Evolutionary conservation across 2,329 filamentous ascomycete genomes (phyloP), one percentile per base, ranked within the genome.

Genomic region (Tolypocladium ovalisporum): DNA sequence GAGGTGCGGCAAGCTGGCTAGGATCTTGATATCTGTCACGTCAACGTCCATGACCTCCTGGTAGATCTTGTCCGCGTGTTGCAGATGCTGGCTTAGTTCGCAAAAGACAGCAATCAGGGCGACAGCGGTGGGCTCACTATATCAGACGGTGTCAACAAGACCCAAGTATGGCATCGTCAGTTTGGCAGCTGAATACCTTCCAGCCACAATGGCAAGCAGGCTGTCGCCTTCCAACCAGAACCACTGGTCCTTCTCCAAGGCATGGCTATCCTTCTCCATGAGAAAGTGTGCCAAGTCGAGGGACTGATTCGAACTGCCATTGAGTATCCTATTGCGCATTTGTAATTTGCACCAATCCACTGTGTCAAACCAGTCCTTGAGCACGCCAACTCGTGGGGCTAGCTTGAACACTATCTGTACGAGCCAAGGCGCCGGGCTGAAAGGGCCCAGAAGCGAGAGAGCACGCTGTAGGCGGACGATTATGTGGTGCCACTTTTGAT

Each of bases 341-440:
- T 63, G 63, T 35, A 49, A 42, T 51, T 60, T 55, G 27, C 61
- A 62, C 65, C 66, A 67, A 13, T 57, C 62, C 15, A 60, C 55
- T 42, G 58, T 62, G 29, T 62, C 53, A 44, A 59, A 57, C 66
- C 65, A 68, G 58, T 66, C 63, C 52, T 57, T 58, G 34, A 66
- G 49, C 40, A 59, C 51, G 15, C 52, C 37, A 24, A 63, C 54
- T 6, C 61, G 58, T 10, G 61, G 61, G 13, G 52, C 47, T 15
- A 64, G 58, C 47, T 61, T 62, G 56, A 65, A 62, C 19, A 59
- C 64, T 22, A 66, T 56, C 17, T 65, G 62, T 2, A 65, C 44
- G 9, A 68, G 57, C 65, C 66, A 68, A 1, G 68, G 66, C 0
- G 63, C 55, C 1, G 68, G 65, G 51, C 62, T 64, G n/a, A 68